These are phyloP conservation scores for Phaeolepiota aurea DNA, from an alignment of 768 basidiomycete genomes.

Conservation along the genomic window DNA sequence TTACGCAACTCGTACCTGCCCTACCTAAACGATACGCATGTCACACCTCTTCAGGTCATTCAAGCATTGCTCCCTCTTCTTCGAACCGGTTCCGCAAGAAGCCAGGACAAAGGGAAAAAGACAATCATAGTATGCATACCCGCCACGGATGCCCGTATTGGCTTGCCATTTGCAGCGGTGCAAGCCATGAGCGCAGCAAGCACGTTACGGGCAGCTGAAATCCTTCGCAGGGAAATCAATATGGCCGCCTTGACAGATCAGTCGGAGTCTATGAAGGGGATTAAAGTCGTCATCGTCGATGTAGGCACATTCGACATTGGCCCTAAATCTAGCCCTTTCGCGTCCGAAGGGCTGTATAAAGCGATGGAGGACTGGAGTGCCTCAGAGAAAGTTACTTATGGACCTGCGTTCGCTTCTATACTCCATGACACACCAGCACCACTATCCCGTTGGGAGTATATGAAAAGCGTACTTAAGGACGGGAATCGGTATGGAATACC, in stretches of 20 bases:
- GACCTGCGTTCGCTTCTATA: slow-evolving; percentile 53
- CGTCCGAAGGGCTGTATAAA: slow-evolving; percentile 30
- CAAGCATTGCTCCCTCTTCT: slow-evolving; percentile 73
- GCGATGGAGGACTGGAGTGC: slow-evolving; percentile 68
- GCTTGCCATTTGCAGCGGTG: slow-evolving; percentile 60
- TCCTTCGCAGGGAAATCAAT: slow-evolving; percentile 66
- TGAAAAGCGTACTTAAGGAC: slow-evolving; percentile 25
- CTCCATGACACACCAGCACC: slow-evolving; percentile 22
- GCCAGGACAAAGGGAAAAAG: slow-evolving; percentile 43
- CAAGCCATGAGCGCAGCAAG: slow-evolving; percentile 73
- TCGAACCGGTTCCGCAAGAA: slow-evolving; percentile 53
- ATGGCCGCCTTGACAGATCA: slow-evolving; percentile 46
- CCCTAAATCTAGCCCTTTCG: slow-evolving; percentile 11
- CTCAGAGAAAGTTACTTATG: slow-evolving; percentile 67
- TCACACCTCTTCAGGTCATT: slow-evolving; percentile 69
- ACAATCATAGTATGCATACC: slow-evolving; percentile 72
- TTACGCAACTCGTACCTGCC: slow-evolving; percentile 57
- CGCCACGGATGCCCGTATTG: slow-evolving; percentile 62
- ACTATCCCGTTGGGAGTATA: slow-evolving; percentile 18
- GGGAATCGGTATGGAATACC: slow-evolving; percentile 30
- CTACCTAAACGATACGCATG: slow-evolving; percentile 66
- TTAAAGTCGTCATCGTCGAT: slow-evolving; percentile 65
- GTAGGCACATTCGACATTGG: slow-evolving; percentile 51
- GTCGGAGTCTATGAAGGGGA: slow-evolving; percentile 52
- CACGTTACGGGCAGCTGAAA: slow-evolving; percentile 62